phyloP scores from a whole-genome alignment of 768 basidiomycete genomes.

The Cantharellus cinnabarinus region DNA sequence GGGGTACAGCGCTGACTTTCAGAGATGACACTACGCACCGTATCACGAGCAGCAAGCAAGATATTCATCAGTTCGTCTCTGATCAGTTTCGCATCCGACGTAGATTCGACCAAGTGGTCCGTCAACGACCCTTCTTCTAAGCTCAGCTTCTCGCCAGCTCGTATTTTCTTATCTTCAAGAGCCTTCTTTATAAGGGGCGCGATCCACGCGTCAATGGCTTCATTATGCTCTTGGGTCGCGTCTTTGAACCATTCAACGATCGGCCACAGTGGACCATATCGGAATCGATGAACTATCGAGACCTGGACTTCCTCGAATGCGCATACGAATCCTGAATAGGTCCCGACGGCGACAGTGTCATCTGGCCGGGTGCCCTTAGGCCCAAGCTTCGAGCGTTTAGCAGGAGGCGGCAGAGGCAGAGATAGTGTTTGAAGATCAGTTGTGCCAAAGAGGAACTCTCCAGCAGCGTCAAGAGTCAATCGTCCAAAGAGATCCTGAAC shows the following conservation, averaged over 20 bases:
- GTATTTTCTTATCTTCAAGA: background rate
- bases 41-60: conserved; percentile 18
- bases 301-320: conserved; percentile 6
- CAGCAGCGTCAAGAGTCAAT: conserved; percentile 8
- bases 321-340: conserved; percentile 4
- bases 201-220: conserved; percentile 2
- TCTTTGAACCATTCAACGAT: conserved; percentile 4
- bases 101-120: background rate
- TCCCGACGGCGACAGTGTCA: background rate
- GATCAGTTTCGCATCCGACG: background rate
- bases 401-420: conserved; percentile 3
- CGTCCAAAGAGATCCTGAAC: conserved; percentile 8
- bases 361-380: background rate
- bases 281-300: background rate
- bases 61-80: conserved; percentile 9
- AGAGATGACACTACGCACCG: conserved; percentile 7
- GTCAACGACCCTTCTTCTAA: background rate
- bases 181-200: background rate
- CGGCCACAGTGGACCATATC: background rate
- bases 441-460: conserved; percentile 2
- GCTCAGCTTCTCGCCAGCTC: background rate
- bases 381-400: background rate
- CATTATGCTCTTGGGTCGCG: background rate
- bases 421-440: conserved; percentile 6
- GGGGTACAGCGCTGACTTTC: background rate